phyloP scores from a whole-genome alignment of 805 yeast species.

The Starmerella stigmatis region DNA sequence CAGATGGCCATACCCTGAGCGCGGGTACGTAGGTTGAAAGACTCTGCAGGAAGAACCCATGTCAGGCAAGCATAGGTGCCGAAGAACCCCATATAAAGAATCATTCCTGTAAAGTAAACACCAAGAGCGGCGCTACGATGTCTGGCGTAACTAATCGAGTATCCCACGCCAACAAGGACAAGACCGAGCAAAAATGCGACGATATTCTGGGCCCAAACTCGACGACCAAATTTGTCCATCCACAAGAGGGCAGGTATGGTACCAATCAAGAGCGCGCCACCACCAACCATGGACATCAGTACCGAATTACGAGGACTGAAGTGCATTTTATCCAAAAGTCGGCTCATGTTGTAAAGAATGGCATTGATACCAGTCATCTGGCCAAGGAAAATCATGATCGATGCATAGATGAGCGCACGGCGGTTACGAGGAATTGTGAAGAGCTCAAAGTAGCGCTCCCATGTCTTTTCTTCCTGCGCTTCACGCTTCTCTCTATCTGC shows the following conservation, averaged over 20 bases:
- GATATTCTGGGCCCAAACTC: conserved; percentile 52
- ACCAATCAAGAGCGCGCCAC: conserved; percentile 52
- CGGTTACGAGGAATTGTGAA: conserved; percentile 48
- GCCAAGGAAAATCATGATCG: conserved; percentile 36
- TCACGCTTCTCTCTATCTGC: conserved; percentile 37
- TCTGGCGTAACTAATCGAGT: conserved; percentile 34
- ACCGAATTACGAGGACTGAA: conserved; percentile 43
- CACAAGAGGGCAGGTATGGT: conserved; percentile 54
- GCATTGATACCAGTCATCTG: conserved; percentile 63
- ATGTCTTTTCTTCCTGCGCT: conserved; percentile 31
- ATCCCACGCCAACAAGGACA: conserved; percentile 50
- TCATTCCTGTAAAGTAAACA: conserved; percentile 50
- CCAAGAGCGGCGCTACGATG: conserved; percentile 44
- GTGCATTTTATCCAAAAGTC: conserved; percentile 46
- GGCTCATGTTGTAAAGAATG: conserved; percentile 54
- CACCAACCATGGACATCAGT: conserved; percentile 60
- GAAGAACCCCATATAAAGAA: conserved; percentile 54
- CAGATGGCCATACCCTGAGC: conserved; percentile 57
- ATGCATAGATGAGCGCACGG: conserved; percentile 49
- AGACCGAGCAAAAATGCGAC: conserved; percentile 51
- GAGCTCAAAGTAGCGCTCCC: conserved; percentile 41
- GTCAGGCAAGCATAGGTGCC: conserved; percentile 59
- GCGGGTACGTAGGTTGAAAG: conserved; percentile 48
- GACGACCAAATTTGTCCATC: conserved; percentile 34
- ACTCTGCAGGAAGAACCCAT: conserved; percentile 60